phyloP scores from a whole-genome alignment of 2,329 filamentous ascomycete genomes.

The Fusarium illudens region DNA sequence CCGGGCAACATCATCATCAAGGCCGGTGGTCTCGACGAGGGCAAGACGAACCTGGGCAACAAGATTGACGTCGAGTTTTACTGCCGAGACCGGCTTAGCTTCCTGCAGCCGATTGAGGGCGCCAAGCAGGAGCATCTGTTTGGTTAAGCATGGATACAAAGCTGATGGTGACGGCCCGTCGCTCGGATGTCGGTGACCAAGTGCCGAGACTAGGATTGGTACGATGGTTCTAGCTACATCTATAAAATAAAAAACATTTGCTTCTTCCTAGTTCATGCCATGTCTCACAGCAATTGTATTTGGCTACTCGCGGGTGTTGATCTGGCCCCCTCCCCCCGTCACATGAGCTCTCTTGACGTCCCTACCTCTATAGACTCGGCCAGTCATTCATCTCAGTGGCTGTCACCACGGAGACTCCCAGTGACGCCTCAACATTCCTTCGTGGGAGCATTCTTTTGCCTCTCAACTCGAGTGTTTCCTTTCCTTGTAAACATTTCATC shows the following conservation, averaged over 20 bases:
- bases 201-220: not conserved
- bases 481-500: not conserved
- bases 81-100: conserved; percentile 57
- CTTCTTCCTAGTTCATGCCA: not conserved
- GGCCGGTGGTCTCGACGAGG: conserved; percentile 60
- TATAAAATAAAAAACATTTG: not conserved
- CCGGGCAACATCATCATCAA: conserved; percentile 56
- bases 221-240: not conserved
- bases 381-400: conserved; percentile 1
- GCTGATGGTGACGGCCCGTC: not conserved
- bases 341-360: conserved; percentile 22
- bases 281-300: not conserved
- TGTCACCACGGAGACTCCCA: conserved; percentile 7
- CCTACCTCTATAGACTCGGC: not conserved
- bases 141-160: conserved; percentile 22
- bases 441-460: not conserved
- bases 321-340: not conserved
- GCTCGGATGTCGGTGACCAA: not conserved
- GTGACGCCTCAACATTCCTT: not conserved
- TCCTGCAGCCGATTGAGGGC: conserved; percentile 52
- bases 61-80: conserved; percentile 63
- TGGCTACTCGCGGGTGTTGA: not conserved
- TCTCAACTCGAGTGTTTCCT: not conserved
- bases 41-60: conserved; percentile 52
- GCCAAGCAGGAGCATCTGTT: conserved; percentile 56